A percentile compares a stretch with the other conserved stretches of the same genome.
Conservation (phyloP, 1,284 basidiomycete genomes). For the Tilletia walkeri region DNA sequence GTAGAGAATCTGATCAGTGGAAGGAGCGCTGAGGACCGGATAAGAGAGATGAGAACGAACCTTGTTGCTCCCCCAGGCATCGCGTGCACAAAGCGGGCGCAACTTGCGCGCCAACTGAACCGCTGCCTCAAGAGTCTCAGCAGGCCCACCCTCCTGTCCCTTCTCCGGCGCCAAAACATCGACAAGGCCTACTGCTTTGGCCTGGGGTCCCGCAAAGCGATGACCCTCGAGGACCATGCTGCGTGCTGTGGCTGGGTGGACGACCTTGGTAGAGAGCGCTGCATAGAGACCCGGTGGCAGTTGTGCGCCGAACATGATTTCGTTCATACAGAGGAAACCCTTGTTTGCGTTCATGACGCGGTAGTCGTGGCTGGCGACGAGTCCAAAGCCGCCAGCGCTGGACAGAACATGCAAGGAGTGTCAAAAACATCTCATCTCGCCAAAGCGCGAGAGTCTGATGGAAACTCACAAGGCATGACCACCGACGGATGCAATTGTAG, state of each 20-base stretch:
- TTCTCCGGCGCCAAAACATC: conserved; percentile 66
- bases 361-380: conserved; percentile 81
- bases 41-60: conserved; percentile 38
- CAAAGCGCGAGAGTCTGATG: background rate
- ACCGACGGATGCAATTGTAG: conserved; percentile 80
- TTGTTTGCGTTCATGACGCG: conserved; percentile 80
- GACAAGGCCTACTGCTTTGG: conserved; percentile 68
- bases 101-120: conserved; percentile 57
- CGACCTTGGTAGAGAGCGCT: conserved; percentile 68
- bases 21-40: background rate
- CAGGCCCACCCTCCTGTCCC: conserved; percentile 59
- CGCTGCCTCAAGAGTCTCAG: conserved; percentile 63
- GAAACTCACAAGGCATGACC: conserved; percentile 71
- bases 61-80: conserved; percentile 62
- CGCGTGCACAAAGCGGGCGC: conserved; percentile 57
- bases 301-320: conserved; percentile 58
- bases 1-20: background rate
- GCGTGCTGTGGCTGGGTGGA: conserved; percentile 66
- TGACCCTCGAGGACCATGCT: conserved; percentile 79
- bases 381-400: conserved; percentile 73
- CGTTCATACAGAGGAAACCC: conserved; percentile 89
- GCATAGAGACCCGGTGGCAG: conserved; percentile 58
- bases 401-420: background rate
- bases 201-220: conserved; percentile 74
- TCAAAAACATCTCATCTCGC: background rate